Base-by-base conservation (phyloP, 805 yeast genomes). In the Kazachstania bromeliacearum region DNA sequence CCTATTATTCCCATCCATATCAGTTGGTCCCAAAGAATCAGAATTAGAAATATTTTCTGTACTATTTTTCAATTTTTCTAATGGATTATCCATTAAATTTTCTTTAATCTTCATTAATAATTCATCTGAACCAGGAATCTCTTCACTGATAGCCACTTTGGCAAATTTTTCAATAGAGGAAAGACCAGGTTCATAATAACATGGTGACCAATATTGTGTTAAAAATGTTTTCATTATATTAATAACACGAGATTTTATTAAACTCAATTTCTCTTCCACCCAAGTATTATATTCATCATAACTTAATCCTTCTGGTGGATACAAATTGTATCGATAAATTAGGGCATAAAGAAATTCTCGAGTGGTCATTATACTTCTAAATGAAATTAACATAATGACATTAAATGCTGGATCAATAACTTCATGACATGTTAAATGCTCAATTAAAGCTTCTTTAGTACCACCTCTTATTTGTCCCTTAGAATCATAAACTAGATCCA, bases 261-360 rank as follows among this genome's bases (percentile, higher is more conserved):
- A 85, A 39, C 64, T 66, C 40, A 79, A 75, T 50, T 84, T 84
- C 50, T 71, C 73, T 28, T 75, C 74, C 7, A 77, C 67, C 96
- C 96, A 85, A 7, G 68, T 59, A 31, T 75, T 73, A 55, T 82
- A 84, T 50, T 85, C 94, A 42, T 81, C 94, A 51, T 76, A 83
- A 40, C 83, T 75, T 41, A 89, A 60, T 0, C 94, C 95, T 50
- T 84, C 95, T 0, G 96, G 96, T 16, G 95, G 92, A 43, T 73
- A 74, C 12, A 75, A 60, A 37, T 77, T 70, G 58, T 78, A 89
- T 37, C 94, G 66, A 27, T 70, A 69, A 22, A 82, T 70, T 47
- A 85, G 60, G 29, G 72, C 53, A 28, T 68, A 67, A 29, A 83
- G 62, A 25, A 88, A 63, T 35, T 78, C 81, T 7, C 69, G 58